These are phyloP conservation scores for Dorcoceras hygrometricum DNA, from an alignment of 257 asterid genomes.

Conservation along the genomic window DNA sequence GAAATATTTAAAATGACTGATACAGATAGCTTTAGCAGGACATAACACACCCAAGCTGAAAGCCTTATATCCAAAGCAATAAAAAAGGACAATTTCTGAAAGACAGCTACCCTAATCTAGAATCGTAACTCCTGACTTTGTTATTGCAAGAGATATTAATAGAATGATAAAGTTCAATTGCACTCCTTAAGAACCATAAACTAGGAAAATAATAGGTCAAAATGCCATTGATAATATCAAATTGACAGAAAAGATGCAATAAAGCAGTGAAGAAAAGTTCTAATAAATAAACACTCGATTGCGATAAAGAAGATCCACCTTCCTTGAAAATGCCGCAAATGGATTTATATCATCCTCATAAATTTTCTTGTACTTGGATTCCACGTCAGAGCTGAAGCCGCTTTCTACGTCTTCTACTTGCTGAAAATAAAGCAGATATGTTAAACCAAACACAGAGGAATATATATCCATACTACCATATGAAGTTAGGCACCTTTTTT, in stretches of 20 bases:
- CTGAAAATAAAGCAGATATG: constrained; percentile 44
- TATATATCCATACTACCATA: constrained; percentile 14
- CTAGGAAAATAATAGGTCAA: constrained; percentile 13
- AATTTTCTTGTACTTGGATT: constrained; percentile 96
- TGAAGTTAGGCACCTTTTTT: constrained; percentile 67
- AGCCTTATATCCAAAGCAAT: constrained; percentile 4
- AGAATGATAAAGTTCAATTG: constrained; percentile 18
- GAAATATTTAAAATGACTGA: not conserved
- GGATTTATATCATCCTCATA: constrained; percentile 98
- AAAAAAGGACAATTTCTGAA: constrained; percentile 16
- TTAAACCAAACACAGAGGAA: constrained; percentile 21
- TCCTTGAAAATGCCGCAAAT: constrained; percentile 95
- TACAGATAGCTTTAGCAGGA: not conserved
- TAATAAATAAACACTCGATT: constrained; percentile 20
- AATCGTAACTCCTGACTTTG: not conserved
- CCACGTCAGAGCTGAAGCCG: constrained; percentile 96
- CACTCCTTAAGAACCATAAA: constrained; percentile 12
- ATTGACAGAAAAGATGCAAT: constrained; percentile 19
- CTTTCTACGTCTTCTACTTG: constrained; percentile 90
- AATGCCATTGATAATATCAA: constrained; percentile 1
- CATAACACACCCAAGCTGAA: constrained; percentile 10
- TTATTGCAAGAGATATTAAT: constrained; percentile 6
- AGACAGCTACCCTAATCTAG: constrained; percentile 9
- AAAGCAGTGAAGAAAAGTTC: not conserved
- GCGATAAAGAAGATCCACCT: constrained; percentile 43